Evolutionary conservation across 208 protist species (phyloP).

Genomic region (Phytomonas francai): DNA sequence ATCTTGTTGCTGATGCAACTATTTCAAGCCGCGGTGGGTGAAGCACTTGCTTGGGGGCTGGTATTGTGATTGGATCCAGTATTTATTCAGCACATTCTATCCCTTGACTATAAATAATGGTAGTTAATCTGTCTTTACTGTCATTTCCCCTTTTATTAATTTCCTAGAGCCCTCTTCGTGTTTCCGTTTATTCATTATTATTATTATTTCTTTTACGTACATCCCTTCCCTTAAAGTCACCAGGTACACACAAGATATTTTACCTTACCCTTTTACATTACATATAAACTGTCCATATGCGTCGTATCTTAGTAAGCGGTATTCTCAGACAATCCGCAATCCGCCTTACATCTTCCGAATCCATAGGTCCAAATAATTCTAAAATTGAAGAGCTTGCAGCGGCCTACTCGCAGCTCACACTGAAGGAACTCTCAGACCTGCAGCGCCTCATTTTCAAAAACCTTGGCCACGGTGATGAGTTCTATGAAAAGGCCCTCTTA

Average conservation of each 20-base stretch:
- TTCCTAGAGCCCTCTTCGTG: not conserved
- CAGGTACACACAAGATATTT: not conserved
- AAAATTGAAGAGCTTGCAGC: constrained; percentile 73
- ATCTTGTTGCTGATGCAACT: not conserved
- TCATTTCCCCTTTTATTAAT: not conserved
- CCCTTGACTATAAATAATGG: not conserved
- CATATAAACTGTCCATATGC: not conserved
- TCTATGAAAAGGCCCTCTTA: constrained; percentile 87
- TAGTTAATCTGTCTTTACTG: not conserved
- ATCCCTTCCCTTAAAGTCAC: not conserved
- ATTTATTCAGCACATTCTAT: not conserved
- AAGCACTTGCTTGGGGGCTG: not conserved
- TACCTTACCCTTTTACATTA: not conserved
- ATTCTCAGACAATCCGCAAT: not conserved
- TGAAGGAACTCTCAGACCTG: constrained; percentile 80
- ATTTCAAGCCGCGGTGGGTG: not conserved
- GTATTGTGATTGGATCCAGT: not conserved
- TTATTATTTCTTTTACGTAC: not conserved
- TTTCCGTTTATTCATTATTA: not conserved
- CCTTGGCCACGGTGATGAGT: constrained; percentile 83
- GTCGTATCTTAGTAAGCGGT: not conserved
- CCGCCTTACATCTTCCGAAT: not conserved
- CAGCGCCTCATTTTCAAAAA: constrained; percentile 89
- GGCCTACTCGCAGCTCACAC: constrained; percentile 79
- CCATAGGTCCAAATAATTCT: constrained; percentile 11